Base-by-base conservation (phyloP, 2,329 filamentous ascomycete genomes). In the Arthrobotrys sinensis region DNA sequence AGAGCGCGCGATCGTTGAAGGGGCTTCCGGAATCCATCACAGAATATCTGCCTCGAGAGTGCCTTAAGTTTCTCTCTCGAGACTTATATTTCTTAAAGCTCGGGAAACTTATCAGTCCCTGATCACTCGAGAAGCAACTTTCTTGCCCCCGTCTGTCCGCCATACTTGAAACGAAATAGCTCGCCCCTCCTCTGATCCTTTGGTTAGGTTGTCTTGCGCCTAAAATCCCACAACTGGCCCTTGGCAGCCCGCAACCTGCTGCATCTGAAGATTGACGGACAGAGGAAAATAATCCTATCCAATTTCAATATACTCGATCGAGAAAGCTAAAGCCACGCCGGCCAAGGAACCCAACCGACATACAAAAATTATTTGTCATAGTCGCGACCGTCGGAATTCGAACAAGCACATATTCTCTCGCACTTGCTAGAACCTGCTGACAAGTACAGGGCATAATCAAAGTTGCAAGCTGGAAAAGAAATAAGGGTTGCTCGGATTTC, bases 111-210 rank as follows among this genome's bases (percentile, higher is more conserved):
- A 57, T 40, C 52, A 60, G 19, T 40, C 34, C 34, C 53, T 38
- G 53, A 57, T 24, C 55, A 28, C 36, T 34, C 38, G 32, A 38
- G 34, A 14, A 34, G 11, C 32, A 57, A 19, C 11, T 43, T 43
- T n/a, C 55, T 43, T 11, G 16, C 36, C 55, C 40, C 11, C 11
- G 32, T 14, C 52, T 38, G 52, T 24, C 28, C 40, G 36, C 73
- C 48, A 65, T 76, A 46, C 72, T 76, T 45, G 45, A 76, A 70
- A 77, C 52, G 65, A 77, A 43, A 71, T 71, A 71, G 65, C 40
- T 67, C 57, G 36, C 24, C 66, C 40, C 73, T n/a, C 46, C 62
- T 65, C 38, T 77, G 72, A 77, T 77, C 72, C 72, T 70, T 69
- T 62, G 32, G 69, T 40, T 48, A 66, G 69, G 69, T 36, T 65